These are phyloP conservation scores for Neopestalotiopsis sp. DNA, from an alignment of 2,329 filamentous ascomycete species.

Conservation along the genomic window DNA sequence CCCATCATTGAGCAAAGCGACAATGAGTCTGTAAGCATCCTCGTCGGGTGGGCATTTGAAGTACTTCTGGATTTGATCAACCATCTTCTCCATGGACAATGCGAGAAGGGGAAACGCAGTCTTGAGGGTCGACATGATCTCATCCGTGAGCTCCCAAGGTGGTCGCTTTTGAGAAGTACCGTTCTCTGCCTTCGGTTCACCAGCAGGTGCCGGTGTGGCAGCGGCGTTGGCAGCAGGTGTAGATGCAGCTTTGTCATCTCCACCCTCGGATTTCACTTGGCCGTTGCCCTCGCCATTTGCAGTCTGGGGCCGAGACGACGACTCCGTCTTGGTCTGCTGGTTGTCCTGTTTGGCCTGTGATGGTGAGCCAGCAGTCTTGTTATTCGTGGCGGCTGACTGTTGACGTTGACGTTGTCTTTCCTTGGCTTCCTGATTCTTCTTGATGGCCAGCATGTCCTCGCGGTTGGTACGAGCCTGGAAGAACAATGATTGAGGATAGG, in stretches of 20 bases:
- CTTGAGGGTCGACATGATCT: slow-evolving; percentile 94
- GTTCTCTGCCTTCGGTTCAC: slow-evolving; percentile 33
- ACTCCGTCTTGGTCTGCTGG: slow-evolving; percentile 46
- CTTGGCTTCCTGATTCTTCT: slow-evolving; percentile 84
- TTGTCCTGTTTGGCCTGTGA: slow-evolving; percentile 60
- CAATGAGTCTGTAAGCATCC: slow-evolving; percentile 95
- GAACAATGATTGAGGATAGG: slow-evolving; percentile 94
- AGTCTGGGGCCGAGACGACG: slow-evolving; percentile 55
- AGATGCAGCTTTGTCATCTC: slow-evolving; percentile 38
- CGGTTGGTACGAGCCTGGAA: slow-evolving; percentile 92
- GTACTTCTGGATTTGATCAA: slow-evolving; percentile 97
- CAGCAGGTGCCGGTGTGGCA: slow-evolving; percentile 27
- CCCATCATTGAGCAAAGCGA: slow-evolving; percentile 95
- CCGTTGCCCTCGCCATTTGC: slow-evolving; percentile 51
- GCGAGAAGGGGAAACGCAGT: slow-evolving; percentile 96
- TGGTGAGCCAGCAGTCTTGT: slow-evolving; percentile 53
- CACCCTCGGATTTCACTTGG: slow-evolving; percentile 51
- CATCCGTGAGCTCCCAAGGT: slow-evolving; percentile 95
- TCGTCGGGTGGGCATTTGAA: slow-evolving; percentile 99
- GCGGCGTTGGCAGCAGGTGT: slow-evolving; percentile 26
- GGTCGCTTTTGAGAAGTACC: slow-evolving; percentile 67
- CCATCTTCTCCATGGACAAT: slow-evolving; percentile 99
- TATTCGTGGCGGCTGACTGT: slow-evolving; percentile 50
- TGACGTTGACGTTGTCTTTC: slow-evolving; percentile 62
- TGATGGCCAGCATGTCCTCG: slow-evolving; percentile 91